Evolutionary conservation across 2,329 filamentous ascomycete species (phyloP), one percentile per base, ranked within the genome.

Genomic region (Pseudocercospora pini-densiflorae): DNA sequence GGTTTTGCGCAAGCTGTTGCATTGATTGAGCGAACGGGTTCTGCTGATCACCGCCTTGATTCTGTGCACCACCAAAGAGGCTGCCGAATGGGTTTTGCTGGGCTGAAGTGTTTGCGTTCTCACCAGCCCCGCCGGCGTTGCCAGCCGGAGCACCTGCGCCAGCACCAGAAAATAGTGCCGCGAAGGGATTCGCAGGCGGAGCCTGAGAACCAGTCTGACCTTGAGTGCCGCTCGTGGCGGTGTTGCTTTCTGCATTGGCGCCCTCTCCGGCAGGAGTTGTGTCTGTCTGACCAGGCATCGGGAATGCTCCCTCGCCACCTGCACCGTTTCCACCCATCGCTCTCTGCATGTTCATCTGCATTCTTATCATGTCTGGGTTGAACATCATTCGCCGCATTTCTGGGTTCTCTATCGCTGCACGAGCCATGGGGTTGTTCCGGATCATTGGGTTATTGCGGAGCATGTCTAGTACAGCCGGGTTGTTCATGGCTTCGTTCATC

Each of bases 401-500:
- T 0, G 94, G 94, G 24, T 94, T 95, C 67, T 93, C 90, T 74
- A 99, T 88, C 80, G 97, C 90, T 76, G 96, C 89, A 72, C 93
- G 88, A 23, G 92, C 92, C 85, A 93, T 90, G 2, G 95, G 95
- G 77, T 97, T 97, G 76, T 91, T 88, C 74, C 95, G 89, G 73
- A 99, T 93, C 87, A 98, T 84, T 3, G 83, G 83, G 67, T 79
- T 83, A 68, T 85, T 80, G 64, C 81, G 77, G 73, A 85, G 92
- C 87, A 96, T 92, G 76, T 98, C 93, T 77, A 98, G 87, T 73
- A 99, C 91, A 19, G 90, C 88, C n/a, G 95, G 94, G 80, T 98
- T 98, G 79, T 94, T 92, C 78, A 99, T 90, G 40, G 94, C 93
- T 80, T 97, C 94, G 79, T 95, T 97, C 88, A 99, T 92, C 63